A percentile compares a stretch with the other conserved stretches of the same genome.
phyloP scores from a whole-genome alignment of 1,139 yeast species.

The Yamadazyma atlantica region DNA sequence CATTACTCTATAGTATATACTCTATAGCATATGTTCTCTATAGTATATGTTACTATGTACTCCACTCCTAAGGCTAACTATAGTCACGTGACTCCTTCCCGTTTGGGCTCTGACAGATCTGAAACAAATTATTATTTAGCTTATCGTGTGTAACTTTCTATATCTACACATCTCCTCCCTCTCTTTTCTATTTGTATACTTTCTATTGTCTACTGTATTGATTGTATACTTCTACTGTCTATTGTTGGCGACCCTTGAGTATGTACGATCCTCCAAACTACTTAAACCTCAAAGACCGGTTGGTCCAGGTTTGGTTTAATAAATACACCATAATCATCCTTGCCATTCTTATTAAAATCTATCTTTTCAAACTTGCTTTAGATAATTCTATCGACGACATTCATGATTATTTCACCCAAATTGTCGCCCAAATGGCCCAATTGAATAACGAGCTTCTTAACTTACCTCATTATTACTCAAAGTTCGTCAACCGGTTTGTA shows the following conservation, averaged over 20 bases:
- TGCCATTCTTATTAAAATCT: constrained; percentile 49
- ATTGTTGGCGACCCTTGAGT: neutral
- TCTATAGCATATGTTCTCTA: too few species aligned
- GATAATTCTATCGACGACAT: constrained; percentile 35
- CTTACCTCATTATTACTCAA: constrained; percentile 39
- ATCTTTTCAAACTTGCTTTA: constrained; percentile 47
- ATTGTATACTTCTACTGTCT: too few species aligned
- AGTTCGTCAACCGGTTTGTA: constrained; percentile 52
- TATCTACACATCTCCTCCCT: too few species aligned
- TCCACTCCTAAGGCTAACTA: neutral
- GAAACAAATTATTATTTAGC: constrained; percentile 1
- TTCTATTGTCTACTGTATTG: too few species aligned
- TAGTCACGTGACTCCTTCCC: neutral
- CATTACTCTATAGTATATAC: too few species aligned
- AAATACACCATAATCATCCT: constrained; percentile 48
- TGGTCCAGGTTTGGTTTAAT: constrained; percentile 62
- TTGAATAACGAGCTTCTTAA: constrained; percentile 2
- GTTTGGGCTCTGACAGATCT: neutral
- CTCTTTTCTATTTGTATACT: too few species aligned
- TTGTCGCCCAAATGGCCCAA: constrained; percentile 16
- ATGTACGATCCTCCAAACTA: constrained; percentile 18
- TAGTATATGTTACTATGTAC: neutral
- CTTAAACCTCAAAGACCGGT: constrained; percentile 38
- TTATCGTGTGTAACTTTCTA: neutral
- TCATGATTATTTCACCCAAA: constrained; percentile 24